These are phyloP conservation scores for Serpula lacrymans DNA, from an alignment of 768 basidiomycete genomes.

Conservation along the genomic window DNA sequence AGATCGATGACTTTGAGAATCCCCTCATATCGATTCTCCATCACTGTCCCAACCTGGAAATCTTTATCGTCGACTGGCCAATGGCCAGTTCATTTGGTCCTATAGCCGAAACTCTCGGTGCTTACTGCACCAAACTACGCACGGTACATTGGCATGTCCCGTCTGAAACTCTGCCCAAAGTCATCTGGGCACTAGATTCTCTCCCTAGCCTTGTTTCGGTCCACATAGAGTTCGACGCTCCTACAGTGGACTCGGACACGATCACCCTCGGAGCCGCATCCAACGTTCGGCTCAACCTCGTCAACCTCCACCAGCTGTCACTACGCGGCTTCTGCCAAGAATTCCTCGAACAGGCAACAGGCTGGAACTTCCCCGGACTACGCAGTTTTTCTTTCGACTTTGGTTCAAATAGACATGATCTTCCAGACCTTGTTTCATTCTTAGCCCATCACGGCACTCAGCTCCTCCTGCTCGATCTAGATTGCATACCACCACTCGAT, in stretches of 20 bases:
- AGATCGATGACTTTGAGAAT: slow-evolving; percentile 47
- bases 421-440: slow-evolving; percentile 60
- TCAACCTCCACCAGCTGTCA: slow-evolving; percentile 58
- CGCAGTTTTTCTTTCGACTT: slow-evolving; percentile 54
- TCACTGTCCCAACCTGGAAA: slow-evolving; percentile 70
- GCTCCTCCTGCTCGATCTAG: slow-evolving; percentile 64
- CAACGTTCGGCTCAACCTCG: slow-evolving; percentile 51
- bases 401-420: slow-evolving; percentile 33
- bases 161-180: slow-evolving; percentile 51
- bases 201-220: slow-evolving; percentile 55
- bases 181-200: slow-evolving; percentile 69
- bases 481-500: slow-evolving; percentile 54
- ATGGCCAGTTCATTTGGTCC: slow-evolving; percentile 57
- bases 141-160: slow-evolving; percentile 63
- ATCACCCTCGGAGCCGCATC: slow-evolving; percentile 60
- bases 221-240: slow-evolving; percentile 46
- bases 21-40: slow-evolving; percentile 56
- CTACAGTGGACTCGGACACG: slow-evolving; percentile 35
- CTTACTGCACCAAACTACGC: slow-evolving; percentile 48
- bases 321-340: slow-evolving; percentile 58
- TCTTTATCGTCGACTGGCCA: slow-evolving; percentile 68
- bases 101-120: slow-evolving; percentile 61
- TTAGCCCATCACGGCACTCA: slow-evolving; percentile 53
- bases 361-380: slow-evolving; percentile 65
- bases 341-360: slow-evolving; percentile 65